Percentiles rank a stretch among this genome's conserved stretches.
These are phyloP conservation scores for Penicillium oxalicum DNA, from an alignment of 2,329 filamentous ascomycete genomes.

Conservation along the genomic window DNA sequence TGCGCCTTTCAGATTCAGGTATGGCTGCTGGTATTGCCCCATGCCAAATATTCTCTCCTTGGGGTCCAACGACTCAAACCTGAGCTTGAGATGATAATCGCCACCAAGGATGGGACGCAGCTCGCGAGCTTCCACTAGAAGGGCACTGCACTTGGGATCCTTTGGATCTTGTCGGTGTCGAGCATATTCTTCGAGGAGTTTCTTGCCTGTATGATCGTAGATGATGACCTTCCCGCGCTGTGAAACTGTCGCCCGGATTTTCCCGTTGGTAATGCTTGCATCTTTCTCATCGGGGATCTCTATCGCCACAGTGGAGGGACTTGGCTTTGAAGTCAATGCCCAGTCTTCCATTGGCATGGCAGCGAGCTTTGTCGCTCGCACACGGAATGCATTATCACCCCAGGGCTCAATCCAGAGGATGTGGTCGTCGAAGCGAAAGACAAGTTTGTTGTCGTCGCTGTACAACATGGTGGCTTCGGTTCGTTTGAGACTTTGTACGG, in stretches of 20 bases:
- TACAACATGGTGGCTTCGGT: conserved; percentile 25
- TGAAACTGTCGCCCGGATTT: conserved; percentile 44
- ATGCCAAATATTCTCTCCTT: conserved; percentile 62
- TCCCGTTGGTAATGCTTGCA: conserved; percentile 45
- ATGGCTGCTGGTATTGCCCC: conserved; percentile 63
- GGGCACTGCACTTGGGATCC: conserved; percentile 55
- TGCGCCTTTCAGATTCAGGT: conserved; percentile 56
- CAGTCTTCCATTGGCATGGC: conserved; percentile 33
- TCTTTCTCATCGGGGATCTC: conserved; percentile 18
- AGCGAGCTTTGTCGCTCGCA: conserved; percentile 34
- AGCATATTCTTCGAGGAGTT: conserved; percentile 50
- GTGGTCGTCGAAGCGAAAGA: conserved; percentile 36
- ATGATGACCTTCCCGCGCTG: conserved; percentile 48
- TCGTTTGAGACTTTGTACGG: background rate
- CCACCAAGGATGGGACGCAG: conserved; percentile 50
- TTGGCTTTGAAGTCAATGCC: conserved; percentile 27
- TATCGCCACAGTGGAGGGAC: conserved; percentile 7
- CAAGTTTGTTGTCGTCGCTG: conserved; percentile 29
- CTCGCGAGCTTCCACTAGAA: conserved; percentile 54
- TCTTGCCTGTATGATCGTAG: conserved; percentile 37
- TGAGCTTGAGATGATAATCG: conserved; percentile 53
- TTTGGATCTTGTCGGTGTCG: conserved; percentile 46
- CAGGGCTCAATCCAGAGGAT: conserved; percentile 36
- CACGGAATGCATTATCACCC: conserved; percentile 35
- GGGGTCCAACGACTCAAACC: conserved; percentile 51